Evolutionary conservation across 345 rosid species (phyloP).

Genomic region (Dimocarpus longan): DNA sequence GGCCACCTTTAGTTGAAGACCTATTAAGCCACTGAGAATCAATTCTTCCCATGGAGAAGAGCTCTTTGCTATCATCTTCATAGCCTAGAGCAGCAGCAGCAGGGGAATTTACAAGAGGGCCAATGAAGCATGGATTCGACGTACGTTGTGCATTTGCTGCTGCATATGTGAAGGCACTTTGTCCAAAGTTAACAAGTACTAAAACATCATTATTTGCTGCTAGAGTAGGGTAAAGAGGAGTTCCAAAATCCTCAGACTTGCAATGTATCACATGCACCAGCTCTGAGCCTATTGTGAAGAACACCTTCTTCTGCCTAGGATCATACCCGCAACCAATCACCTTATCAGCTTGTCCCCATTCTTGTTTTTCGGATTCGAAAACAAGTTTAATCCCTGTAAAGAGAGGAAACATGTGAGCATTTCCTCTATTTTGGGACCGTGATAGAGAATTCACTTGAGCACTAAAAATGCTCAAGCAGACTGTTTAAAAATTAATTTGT

Average conservation of each 20-base stretch:
- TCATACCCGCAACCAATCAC: constrained; percentile 74
- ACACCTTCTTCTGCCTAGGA: constrained; percentile 64
- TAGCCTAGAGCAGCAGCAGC: constrained; percentile 53
- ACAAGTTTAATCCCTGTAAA: constrained; percentile 67
- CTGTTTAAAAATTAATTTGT: background rate
- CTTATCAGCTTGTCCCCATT: constrained; percentile 49
- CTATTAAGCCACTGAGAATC: constrained; percentile 78
- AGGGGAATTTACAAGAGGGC: constrained; percentile 46
- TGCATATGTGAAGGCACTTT: constrained; percentile 49
- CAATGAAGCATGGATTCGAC: constrained; percentile 65
- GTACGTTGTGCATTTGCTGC: constrained; percentile 62
- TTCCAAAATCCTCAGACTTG: constrained; percentile 57
- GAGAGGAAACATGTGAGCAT: background rate
- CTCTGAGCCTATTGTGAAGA: constrained; percentile 59
- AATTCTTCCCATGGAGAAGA: constrained; percentile 90
- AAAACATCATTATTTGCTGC: constrained; percentile 51
- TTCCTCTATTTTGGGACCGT: too few relatives aligned
- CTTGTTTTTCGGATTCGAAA: constrained; percentile 49
- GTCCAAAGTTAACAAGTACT: constrained; percentile 64
- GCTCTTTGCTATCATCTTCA: constrained; percentile 84
- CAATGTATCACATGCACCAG: constrained; percentile 54
- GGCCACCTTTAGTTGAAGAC: constrained; percentile 39
- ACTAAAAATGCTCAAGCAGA: too few relatives aligned
- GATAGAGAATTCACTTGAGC: too few relatives aligned
- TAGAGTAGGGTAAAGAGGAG: constrained; percentile 62